A percentile compares a stretch with the other conserved stretches of the same genome.
These are phyloP conservation scores for Testicularia cyperi DNA, from an alignment of 1,284 basidiomycete species.

Conservation along the genomic window DNA sequence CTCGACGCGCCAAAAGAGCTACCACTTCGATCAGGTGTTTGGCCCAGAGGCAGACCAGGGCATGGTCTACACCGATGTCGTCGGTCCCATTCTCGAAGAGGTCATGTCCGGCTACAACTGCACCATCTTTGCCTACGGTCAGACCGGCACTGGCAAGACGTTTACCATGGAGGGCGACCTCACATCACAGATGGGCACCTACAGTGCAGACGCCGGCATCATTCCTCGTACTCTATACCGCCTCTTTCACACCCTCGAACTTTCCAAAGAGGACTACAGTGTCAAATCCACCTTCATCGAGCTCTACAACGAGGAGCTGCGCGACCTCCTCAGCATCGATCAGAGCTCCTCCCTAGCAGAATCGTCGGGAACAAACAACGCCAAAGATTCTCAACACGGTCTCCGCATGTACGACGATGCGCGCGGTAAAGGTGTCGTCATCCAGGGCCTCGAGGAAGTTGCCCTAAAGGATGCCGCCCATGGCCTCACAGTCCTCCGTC, in stretches of 20 bases:
- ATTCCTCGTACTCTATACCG: slow-evolving; percentile 94
- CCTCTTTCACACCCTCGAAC: slow-evolving; percentile 85
- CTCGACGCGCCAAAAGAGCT: slow-evolving; percentile 47
- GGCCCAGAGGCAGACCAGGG: slow-evolving; percentile 96
- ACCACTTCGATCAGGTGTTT: slow-evolving; percentile 67
- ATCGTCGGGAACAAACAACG: not conserved
- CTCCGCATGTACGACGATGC: slow-evolving; percentile 81
- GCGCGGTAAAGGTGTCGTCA: slow-evolving; percentile 72
- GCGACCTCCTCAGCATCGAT: slow-evolving; percentile 66
- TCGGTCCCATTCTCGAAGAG: slow-evolving; percentile 86
- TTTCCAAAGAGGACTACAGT: slow-evolving; percentile 72
- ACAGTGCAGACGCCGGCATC: slow-evolving; percentile 87
- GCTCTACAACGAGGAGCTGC: slow-evolving; percentile 98
- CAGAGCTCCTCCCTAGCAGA: slow-evolving; percentile 2
- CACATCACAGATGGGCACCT: slow-evolving; percentile 70
- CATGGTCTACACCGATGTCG: slow-evolving; percentile 90
- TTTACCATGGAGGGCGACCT: slow-evolving; percentile 63
- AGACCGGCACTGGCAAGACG: slow-evolving; percentile 99
- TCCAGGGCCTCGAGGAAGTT: slow-evolving; percentile 91
- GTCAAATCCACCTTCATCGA: slow-evolving; percentile 95
- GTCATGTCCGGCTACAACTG: slow-evolving; percentile 95
- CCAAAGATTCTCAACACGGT: slow-evolving; percentile 13
- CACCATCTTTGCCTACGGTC: slow-evolving; percentile 96
- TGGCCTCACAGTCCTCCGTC: slow-evolving; percentile 79
- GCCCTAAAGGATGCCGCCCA: slow-evolving; percentile 80